These are phyloP conservation scores for Diaporthe eres DNA, from an alignment of 2,329 filamentous ascomycete genomes.

Conservation along the genomic window DNA sequence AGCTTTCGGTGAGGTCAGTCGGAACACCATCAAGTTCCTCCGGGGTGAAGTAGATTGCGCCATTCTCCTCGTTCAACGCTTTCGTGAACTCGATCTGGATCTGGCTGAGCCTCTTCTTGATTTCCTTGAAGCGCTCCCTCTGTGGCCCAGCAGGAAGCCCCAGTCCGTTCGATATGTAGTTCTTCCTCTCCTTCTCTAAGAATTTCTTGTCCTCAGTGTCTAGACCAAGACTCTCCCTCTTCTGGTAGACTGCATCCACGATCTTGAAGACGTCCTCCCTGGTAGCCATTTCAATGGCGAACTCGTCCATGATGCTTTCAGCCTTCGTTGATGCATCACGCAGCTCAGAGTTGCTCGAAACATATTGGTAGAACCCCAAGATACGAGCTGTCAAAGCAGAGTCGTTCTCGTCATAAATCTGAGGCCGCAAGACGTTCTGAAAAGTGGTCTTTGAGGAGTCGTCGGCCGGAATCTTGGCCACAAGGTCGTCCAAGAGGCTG, in stretches of 20 bases:
- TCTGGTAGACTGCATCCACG: conserved; percentile 70
- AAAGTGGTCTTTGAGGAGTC: conserved; percentile 68
- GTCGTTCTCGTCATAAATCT: conserved; percentile 80
- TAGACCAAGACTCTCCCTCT: conserved; percentile 69
- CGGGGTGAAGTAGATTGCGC: conserved; percentile 82
- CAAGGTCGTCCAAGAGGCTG: conserved; percentile 76
- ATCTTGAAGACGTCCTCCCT: conserved; percentile 83
- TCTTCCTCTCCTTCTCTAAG: conserved; percentile 83
- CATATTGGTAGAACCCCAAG: conserved; percentile 84
- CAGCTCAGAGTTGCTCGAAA: conserved; percentile 77
- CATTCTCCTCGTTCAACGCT: conserved; percentile 86
- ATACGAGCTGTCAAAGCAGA: conserved; percentile 73
- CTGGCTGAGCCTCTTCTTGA: conserved; percentile 84
- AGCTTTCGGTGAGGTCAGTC: conserved; percentile 73
- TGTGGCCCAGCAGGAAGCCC: conserved; percentile 78
- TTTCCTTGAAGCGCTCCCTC: conserved; percentile 86
- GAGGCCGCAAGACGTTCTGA: conserved; percentile 71
- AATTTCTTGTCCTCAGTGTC: conserved; percentile 80
- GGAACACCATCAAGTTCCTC: conserved; percentile 84
- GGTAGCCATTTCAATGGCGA: conserved; percentile 84
- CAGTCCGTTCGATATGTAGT: conserved; percentile 82
- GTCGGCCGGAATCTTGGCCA: conserved; percentile 68
- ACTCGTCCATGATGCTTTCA: conserved; percentile 82
- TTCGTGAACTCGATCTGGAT: conserved; percentile 83
- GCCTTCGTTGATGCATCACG: conserved; percentile 84